A percentile compares a stretch with the other conserved stretches of the same genome.
Evolutionary conservation across 176 grass and related monocot species (phyloP).

Genomic region (Juncus inflexus): DNA sequence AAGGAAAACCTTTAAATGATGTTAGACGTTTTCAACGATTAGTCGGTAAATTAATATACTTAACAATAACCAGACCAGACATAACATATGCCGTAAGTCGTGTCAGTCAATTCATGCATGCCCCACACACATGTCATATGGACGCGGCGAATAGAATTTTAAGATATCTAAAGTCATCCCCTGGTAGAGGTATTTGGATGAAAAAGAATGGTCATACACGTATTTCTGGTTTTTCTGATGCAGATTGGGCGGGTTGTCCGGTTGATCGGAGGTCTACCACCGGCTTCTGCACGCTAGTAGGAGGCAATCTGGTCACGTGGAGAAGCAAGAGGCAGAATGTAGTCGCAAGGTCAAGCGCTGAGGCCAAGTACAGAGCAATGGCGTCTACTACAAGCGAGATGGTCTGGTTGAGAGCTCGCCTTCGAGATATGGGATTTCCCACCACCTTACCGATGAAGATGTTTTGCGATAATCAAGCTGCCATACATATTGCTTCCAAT

Average conservation of each 20-base stretch:
- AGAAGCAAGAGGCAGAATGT: slow-evolving; percentile 7
- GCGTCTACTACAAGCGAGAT: not conserved
- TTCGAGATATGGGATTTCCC: slow-evolving; percentile 1
- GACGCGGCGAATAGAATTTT: not conserved
- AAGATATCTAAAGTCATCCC: not conserved
- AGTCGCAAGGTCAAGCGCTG: not conserved
- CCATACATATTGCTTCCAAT: not conserved
- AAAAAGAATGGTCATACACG: not conserved
- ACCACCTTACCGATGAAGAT: not conserved
- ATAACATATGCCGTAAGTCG: no score
- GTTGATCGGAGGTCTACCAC: slow-evolving; percentile 1
- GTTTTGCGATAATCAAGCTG: slow-evolving; percentile 7
- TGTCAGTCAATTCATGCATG: no score
- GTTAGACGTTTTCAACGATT: slow-evolving; percentile 7
- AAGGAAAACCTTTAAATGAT: not conserved
- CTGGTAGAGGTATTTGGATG: slow-evolving; percentile 1
- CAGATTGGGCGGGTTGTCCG: slow-evolving; percentile 15
- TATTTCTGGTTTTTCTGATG: slow-evolving; percentile 12
- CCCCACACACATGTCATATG: no score
- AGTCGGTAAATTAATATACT: not conserved
- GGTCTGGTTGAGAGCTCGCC: not conserved
- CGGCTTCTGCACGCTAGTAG: not conserved
- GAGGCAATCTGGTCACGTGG: not conserved
- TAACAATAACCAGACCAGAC: no score
- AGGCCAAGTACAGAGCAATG: not conserved